Evolutionary conservation across 176 grass and related monocot species (phyloP).

Genomic region (Carex pumila): DNA sequence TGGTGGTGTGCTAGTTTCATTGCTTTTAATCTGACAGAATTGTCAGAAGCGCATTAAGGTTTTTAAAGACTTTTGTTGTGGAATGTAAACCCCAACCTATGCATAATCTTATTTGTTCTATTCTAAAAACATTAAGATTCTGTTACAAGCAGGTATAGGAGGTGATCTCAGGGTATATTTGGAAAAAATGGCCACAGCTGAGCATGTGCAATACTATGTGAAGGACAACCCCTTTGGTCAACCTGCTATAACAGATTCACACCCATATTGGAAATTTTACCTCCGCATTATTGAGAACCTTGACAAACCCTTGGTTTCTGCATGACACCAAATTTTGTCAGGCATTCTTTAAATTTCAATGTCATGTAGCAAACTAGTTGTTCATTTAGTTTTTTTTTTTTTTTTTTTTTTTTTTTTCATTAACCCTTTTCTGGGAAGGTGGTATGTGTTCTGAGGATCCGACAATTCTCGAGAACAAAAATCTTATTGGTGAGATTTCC

Average conservation of each 20-base stretch:
- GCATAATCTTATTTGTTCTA: background rate
- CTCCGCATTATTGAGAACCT: constrained; percentile 41
- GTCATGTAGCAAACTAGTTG: background rate
- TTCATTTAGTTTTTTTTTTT: background rate
- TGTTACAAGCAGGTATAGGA: constrained; percentile 43
- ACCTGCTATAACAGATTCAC: constrained; percentile 53
- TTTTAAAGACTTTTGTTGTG: background rate
- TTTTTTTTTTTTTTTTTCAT: background rate
- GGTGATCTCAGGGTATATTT: constrained; percentile 87
- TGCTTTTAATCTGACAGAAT: background rate
- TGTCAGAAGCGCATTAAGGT: background rate
- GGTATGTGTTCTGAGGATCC: background rate
- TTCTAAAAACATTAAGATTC: constrained; percentile 21
- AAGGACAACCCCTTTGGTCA: constrained; percentile 75
- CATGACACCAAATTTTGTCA: constrained; percentile 13
- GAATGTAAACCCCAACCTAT: background rate
- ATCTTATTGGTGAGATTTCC: background rate
- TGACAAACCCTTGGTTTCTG: constrained; percentile 22
- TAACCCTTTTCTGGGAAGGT: background rate
- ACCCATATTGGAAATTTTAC: constrained; percentile 82
- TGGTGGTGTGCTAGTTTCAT: background rate
- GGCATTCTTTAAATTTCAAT: constrained; percentile 16
- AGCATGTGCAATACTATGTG: constrained; percentile 57
- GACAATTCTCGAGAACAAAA: background rate
- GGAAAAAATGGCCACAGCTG: constrained; percentile 44